Evolutionary conservation across 441 rosid species (phyloP).

Genomic region (Flueggea neowawraea): DNA sequence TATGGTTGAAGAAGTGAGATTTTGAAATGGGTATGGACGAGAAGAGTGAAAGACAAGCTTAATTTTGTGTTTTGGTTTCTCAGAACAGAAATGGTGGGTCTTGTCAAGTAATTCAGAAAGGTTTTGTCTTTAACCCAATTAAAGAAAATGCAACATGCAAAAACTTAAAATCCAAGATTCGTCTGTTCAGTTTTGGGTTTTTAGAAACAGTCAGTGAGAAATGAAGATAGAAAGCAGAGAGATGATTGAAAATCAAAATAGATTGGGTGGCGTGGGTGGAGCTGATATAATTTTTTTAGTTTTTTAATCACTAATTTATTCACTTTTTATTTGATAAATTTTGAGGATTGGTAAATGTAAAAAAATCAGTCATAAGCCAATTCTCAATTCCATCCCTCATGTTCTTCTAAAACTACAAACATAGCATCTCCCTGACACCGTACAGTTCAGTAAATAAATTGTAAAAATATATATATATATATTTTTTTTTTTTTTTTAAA

Average conservation of each 20-base stretch:
- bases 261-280: slow-evolving; percentile 30
- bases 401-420: no score
- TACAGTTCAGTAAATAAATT: no score
- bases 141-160: neutral
- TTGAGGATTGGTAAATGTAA: no score
- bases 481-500: no score
- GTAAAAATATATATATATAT: no score
- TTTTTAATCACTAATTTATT: neutral
- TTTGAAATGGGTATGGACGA: neutral
- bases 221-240: neutral
- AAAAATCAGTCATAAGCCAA: no score
- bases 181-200: neutral
- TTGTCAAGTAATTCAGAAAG: neutral
- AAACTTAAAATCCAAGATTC: neutral
- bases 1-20: neutral
- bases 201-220: neutral
- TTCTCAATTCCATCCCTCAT: no score
- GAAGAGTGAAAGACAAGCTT: neutral
- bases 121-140: neutral
- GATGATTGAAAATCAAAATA: neutral
- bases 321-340: neutral
- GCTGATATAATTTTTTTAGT: slow-evolving; percentile 11
- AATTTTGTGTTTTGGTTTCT: neutral
- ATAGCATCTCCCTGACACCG: no score
- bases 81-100: neutral